phyloP scores from a whole-genome alignment of 2,329 filamentous ascomycete species.

The Periconia digitata region DNA sequence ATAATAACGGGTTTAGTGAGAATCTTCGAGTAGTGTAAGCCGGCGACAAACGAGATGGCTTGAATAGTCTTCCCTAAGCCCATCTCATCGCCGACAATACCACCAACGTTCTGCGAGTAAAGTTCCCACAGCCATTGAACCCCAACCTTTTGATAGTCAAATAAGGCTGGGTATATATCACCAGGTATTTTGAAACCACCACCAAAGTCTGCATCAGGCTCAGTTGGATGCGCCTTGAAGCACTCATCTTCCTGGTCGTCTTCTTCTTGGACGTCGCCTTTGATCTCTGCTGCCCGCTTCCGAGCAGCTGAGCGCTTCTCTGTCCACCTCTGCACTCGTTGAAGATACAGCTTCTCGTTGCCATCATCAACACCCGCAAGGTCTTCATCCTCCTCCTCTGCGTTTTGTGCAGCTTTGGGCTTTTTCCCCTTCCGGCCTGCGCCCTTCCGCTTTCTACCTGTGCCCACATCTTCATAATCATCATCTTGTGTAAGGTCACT shows the following conservation, averaged over 20 bases:
- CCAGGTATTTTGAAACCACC: constrained; percentile 81
- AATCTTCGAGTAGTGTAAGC: constrained; percentile 86
- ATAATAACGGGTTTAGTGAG: constrained; percentile 84
- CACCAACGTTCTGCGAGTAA: constrained; percentile 84
- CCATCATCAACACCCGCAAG: constrained; percentile 79
- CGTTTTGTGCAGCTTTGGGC: constrained; percentile 22
- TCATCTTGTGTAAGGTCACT: constrained; percentile 41
- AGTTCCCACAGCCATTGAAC: constrained; percentile 96
- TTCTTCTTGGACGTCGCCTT: constrained; percentile 20
- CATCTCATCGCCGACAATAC: constrained; percentile 98
- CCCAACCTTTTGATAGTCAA: constrained; percentile 95
- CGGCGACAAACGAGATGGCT: constrained; percentile 80
- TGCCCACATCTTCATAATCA: constrained; percentile 42
- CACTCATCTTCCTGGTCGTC: constrained; percentile 63
- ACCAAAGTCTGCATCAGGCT: constrained; percentile 73
- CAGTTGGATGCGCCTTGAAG: constrained; percentile 82
- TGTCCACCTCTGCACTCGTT: constrained; percentile 75
- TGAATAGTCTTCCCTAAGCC: constrained; percentile 94
- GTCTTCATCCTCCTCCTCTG: constrained; percentile 44
- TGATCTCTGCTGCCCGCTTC: constrained; percentile 45
- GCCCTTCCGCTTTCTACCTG: constrained; percentile 43
- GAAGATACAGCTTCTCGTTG: constrained; percentile 78
- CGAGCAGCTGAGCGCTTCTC: constrained; percentile 63
- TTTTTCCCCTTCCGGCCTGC: constrained; percentile 31
- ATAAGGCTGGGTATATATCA: constrained; percentile 88